Evolutionary conservation across 129 eudicot genomes (phyloP), one percentile per base, ranked within the genome.

Genomic region (Lactuca sativa): DNA sequence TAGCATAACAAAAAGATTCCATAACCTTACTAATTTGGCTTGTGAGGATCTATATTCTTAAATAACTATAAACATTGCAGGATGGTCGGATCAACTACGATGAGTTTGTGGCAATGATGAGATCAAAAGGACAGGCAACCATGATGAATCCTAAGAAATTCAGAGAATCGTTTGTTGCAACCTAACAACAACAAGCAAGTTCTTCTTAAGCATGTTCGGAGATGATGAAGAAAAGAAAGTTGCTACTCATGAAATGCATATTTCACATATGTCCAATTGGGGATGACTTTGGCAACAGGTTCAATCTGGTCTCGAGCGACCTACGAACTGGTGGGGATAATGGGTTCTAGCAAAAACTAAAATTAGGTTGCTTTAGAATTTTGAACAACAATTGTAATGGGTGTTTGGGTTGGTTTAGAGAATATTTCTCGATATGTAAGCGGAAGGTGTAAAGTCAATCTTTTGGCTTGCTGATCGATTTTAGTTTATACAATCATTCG

Each of bases 81-180:
- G 98, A 92, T 75, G 96, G 98, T 1, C 90, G 95, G 55, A 86
- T 92, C 47, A 89, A 92, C 82, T 92, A 92, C 41, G 98, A 89
- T 2, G 98, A 92, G 64, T 92, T 92, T 75, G 96, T 81, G 61
- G 96, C 96, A 56, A 92, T 92, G 96, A 92, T 92, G 98, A 92
- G 76, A 80, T 58, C 69, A 81, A 92, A 78, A 92, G 96, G 88
- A 10, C 90, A 91, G 16, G 90, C 82, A 52, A 83, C 62, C 74
- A 75, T 82, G 67, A 66, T 81, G 37, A 81, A 82, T 69, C 88
- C 84, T 21, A 86, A 76, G 81, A 84, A 85, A 69, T 73, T 87
- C 36, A 79, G 97, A 66, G 83, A 84, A 21, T 81, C 84, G 12
- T 88, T 78, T 36, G 71, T 78, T 11, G 59, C 77, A 30, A 69